A percentile compares a stretch with the other conserved stretches of the same genome.
Evolutionary conservation across 352 stramenopile species (phyloP).

Genomic region (Globisporangium camurandrum): DNA sequence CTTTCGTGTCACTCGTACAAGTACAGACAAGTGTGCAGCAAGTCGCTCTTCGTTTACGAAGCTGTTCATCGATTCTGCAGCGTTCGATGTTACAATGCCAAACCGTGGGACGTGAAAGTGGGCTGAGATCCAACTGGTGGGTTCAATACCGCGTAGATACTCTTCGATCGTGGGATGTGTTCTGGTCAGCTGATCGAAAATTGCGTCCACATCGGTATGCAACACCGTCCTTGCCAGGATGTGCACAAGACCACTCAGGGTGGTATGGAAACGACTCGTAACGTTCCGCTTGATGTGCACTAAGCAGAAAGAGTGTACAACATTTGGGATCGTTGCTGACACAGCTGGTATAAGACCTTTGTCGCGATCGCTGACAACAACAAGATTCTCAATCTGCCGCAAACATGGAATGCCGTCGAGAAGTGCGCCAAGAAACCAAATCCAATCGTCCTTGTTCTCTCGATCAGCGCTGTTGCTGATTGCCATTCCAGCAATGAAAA

Average conservation of each 20-base stretch:
- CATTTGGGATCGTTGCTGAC: not conserved
- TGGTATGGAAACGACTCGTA: not conserved
- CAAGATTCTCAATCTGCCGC: not conserved
- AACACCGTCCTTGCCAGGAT: not conserved
- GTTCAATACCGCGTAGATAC: not conserved
- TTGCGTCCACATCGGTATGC: not conserved
- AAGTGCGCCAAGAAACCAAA: not conserved
- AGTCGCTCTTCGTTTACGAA: not conserved
- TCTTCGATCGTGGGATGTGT: not conserved
- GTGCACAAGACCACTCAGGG: not conserved
- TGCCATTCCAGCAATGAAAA: not conserved
- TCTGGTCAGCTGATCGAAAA: not conserved
- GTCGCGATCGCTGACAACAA: not conserved
- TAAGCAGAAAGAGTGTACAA: not conserved
- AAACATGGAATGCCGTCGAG: not conserved
- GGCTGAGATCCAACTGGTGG: not conserved
- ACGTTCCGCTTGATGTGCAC: conserved; percentile 4
- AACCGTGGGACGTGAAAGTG: not conserved
- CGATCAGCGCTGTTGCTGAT: not conserved
- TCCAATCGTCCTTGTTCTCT: conserved; percentile 2
- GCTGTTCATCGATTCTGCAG: not conserved
- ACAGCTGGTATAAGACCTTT: not conserved
- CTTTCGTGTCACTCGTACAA: not conserved
- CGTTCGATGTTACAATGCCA: not conserved
- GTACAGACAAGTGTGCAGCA: not conserved